These are phyloP conservation scores for Apiotrichum brassicae DNA, from an alignment of 1,284 basidiomycete genomes.

Conservation along the genomic window DNA sequence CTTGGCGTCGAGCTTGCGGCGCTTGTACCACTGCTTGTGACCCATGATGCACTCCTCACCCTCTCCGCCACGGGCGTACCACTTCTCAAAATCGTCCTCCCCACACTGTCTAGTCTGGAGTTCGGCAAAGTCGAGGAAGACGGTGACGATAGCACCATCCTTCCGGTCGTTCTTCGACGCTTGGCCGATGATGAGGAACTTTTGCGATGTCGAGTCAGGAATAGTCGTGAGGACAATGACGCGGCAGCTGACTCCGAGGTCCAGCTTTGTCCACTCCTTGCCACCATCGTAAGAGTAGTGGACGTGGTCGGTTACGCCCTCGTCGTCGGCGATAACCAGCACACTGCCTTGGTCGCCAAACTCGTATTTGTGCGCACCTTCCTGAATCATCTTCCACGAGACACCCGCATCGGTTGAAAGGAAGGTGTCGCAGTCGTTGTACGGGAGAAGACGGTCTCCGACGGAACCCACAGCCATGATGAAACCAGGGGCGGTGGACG, in stretches of 20 bases:
- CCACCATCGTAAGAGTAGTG: slow-evolving; percentile 83
- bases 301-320: slow-evolving; percentile 66
- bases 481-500: slow-evolving; percentile 85
- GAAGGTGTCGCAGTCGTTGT: slow-evolving; percentile 88
- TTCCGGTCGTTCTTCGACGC: slow-evolving; percentile 58
- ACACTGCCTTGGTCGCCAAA: slow-evolving; percentile 86
- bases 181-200: slow-evolving; percentile 73
- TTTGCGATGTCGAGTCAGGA: slow-evolving; percentile 88
- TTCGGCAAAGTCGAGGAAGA: slow-evolving; percentile 78
- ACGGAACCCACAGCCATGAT: slow-evolving; percentile 92
- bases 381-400: slow-evolving; percentile 71
- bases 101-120: slow-evolving; percentile 65
- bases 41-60: slow-evolving; percentile 87
- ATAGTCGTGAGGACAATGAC: slow-evolving; percentile 72
- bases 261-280: slow-evolving; percentile 66
- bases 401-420: slow-evolving; percentile 83
- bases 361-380: slow-evolving; percentile 85
- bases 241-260: slow-evolving; percentile 66
- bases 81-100: slow-evolving; percentile 73
- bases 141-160: slow-evolving; percentile 61
- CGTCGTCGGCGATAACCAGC: slow-evolving; percentile 79
- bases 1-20: slow-evolving; percentile 74
- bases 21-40: slow-evolving; percentile 91
- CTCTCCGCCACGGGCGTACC: slow-evolving; percentile 68
- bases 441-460: slow-evolving; percentile 63